These are phyloP conservation scores for Cryptococcus sp. DNA, from an alignment of 1,284 basidiomycete species.

Conservation along the genomic window DNA sequence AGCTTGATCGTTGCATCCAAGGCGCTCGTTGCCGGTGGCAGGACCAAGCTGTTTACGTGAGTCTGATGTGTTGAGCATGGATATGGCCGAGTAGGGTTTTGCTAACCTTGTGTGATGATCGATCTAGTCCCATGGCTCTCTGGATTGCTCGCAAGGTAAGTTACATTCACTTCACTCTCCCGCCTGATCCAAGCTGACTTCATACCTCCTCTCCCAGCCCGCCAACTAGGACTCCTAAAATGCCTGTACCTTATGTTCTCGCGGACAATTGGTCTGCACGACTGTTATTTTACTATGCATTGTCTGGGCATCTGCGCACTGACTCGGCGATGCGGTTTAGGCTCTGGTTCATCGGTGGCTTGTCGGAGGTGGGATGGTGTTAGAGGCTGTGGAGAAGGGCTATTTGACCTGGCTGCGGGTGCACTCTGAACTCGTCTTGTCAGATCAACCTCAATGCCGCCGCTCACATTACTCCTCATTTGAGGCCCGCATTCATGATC, in stretches of 20 bases:
- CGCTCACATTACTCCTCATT: too few species aligned
- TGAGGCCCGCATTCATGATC: too few species aligned
- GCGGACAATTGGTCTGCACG: neutral
- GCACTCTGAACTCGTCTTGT: too few species aligned
- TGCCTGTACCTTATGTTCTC: neutral
- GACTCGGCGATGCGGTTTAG: too few species aligned
- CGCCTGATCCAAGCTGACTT: slow-evolving; percentile 1
- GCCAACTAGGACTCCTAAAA: slow-evolving; percentile 13
- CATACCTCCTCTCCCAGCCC: slow-evolving; percentile 5
- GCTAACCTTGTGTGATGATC: neutral
- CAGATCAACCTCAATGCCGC: too few species aligned
- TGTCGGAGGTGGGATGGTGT: too few species aligned
- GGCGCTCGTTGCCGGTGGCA: slow-evolving; percentile 78
- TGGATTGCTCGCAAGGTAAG: slow-evolving; percentile 41
- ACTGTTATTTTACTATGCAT: neutral
- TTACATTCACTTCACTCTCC: neutral
- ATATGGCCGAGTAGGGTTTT: neutral
- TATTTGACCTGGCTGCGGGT: too few species aligned
- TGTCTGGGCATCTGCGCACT: too few species aligned
- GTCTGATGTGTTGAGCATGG: slow-evolving; percentile 6
- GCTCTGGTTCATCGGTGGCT: too few species aligned
- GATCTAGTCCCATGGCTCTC: slow-evolving; percentile 38
- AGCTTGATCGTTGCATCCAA: slow-evolving; percentile 77
- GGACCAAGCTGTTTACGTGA: slow-evolving; percentile 66
- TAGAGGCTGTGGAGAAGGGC: too few species aligned